phyloP scores from a whole-genome alignment of 352 stramenopile genomes.

The Pythium dissimile region DNA sequence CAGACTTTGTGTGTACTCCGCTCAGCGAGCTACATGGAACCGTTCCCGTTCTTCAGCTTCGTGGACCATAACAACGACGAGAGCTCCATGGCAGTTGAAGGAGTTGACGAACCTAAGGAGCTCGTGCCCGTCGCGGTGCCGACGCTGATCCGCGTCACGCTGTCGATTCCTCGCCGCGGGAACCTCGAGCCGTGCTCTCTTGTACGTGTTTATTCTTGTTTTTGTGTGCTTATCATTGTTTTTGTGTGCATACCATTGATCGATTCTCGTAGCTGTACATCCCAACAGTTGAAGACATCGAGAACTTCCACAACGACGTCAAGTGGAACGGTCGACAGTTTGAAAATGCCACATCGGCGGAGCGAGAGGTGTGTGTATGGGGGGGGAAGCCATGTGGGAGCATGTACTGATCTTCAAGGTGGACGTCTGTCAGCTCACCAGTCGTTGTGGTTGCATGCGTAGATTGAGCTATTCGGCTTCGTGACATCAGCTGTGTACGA shows the following conservation, averaged over 20 bases:
- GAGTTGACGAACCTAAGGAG: conserved; percentile 1
- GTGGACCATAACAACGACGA: not conserved
- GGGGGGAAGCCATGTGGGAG: too few relatives aligned
- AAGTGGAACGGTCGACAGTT: conserved; percentile 23
- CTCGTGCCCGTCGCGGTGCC: conserved; percentile 52
- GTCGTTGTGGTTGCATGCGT: not conserved
- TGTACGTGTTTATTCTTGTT: conserved; percentile 29
- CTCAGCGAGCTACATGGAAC: conserved; percentile 57
- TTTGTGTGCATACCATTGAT: too few relatives aligned
- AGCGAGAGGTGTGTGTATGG: too few relatives aligned
- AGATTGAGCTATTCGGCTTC: conserved; percentile 45
- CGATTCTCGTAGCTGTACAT: conserved; percentile 29
- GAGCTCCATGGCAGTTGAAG: not conserved
- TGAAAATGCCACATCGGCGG: too few relatives aligned
- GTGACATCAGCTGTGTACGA: conserved; percentile 81
- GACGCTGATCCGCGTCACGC: conserved; percentile 62
- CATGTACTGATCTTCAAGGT: too few relatives aligned
- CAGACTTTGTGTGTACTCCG: conserved; percentile 54
- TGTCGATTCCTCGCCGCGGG: conserved; percentile 53
- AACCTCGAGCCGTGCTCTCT: conserved; percentile 57
- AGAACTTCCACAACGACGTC: conserved; percentile 1
- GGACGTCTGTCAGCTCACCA: too few relatives aligned
- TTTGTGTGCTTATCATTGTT: not conserved
- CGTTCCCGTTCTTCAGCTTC: conserved; percentile 54
- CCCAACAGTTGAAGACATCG: conserved; percentile 9